Evolutionary conservation across 148 eudicot genomes (phyloP).

Genomic region (Rhododendron williamsianum): DNA sequence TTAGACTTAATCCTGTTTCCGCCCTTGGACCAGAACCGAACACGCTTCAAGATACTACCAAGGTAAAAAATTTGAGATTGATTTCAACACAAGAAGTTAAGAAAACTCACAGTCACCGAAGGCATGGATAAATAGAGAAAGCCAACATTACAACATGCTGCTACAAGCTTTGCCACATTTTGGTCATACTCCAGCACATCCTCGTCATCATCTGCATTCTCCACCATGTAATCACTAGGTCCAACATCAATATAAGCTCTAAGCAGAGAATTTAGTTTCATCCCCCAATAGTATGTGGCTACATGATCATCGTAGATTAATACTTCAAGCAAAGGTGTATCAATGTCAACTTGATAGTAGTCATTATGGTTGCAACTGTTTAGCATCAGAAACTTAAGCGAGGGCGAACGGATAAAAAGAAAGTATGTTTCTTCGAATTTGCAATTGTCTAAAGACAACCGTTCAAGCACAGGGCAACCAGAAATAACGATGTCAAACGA

Average conservation of each 20-base stretch:
- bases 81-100: neutral
- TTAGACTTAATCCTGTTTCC: neutral
- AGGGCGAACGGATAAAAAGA: neutral
- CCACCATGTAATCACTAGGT: neutral
- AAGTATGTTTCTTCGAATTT: neutral
- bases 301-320: neutral
- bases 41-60: neutral
- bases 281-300: neutral
- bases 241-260: neutral
- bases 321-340: neutral
- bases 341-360: neutral
- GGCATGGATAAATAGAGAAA: neutral
- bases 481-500: neutral
- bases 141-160: neutral
- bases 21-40: neutral
- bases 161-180: neutral
- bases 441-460: neutral
- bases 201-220: neutral
- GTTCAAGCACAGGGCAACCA: slow-evolving; percentile 7
- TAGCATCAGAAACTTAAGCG: neutral
- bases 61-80: neutral
- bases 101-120: neutral
- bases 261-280: neutral
- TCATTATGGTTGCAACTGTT: neutral
- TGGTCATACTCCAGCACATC: neutral